These are phyloP conservation scores for Sugiyamaella mastotermitis DNA, from an alignment of 805 yeast species.

Conservation along the genomic window DNA sequence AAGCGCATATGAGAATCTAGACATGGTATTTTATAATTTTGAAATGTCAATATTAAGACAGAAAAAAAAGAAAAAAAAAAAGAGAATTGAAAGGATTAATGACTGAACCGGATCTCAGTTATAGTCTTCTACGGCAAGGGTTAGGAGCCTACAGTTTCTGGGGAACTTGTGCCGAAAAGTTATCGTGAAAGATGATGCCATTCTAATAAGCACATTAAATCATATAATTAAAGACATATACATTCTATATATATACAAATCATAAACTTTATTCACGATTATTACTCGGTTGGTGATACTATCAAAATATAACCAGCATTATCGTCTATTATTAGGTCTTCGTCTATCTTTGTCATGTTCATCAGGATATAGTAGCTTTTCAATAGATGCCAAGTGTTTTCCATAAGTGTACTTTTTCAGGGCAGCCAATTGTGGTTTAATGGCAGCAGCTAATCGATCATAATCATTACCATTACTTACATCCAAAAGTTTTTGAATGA, in stretches of 20 bases:
- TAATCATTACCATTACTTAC: constrained; percentile 67
- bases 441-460: constrained; percentile 61
- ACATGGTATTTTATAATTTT: not conserved
- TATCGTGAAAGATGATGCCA: too few species aligned
- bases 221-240: too few species aligned
- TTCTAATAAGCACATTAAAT: too few species aligned
- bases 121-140: not conserved
- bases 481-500: constrained; percentile 88
- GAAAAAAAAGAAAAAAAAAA: not conserved
- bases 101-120: not conserved
- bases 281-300: too few species aligned
- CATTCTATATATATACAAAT: too few species aligned
- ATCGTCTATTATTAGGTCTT: not conserved
- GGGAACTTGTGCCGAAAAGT: too few species aligned
- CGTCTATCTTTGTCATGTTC: not conserved
- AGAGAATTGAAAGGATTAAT: not conserved
- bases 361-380: constrained; percentile 39
- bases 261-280: too few species aligned
- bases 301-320: too few species aligned
- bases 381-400: constrained; percentile 78
- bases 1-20: constrained; percentile 32
- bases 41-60: not conserved
- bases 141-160: not conserved
- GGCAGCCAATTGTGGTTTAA: constrained; percentile 72
- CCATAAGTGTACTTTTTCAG: constrained; percentile 67